A percentile compares a stretch with the other conserved stretches of the same genome.
phyloP scores from a whole-genome alignment of 306 rosid species.

The Dicorynia guianensis region DNA sequence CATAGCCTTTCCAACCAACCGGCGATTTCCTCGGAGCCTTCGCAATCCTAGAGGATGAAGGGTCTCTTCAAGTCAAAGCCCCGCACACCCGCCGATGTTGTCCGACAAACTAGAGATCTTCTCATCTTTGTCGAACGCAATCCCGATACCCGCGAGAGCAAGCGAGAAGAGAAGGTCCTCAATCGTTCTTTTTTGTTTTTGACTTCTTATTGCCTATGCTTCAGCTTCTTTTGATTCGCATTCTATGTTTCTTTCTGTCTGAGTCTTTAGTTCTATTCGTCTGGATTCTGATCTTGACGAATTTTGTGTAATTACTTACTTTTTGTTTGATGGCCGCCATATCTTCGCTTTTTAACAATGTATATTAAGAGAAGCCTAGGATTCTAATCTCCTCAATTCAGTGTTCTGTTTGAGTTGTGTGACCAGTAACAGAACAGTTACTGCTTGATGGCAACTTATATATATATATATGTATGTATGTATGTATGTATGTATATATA shows the following conservation, averaged over 20 bases:
- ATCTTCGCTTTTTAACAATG: too few relatives aligned
- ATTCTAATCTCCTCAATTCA: too few relatives aligned
- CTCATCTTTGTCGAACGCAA: conserved; percentile 52
- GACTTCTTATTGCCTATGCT: not conserved
- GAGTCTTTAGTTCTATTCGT: too few relatives aligned
- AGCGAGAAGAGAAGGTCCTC: conserved; percentile 73
- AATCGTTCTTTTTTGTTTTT: not conserved
- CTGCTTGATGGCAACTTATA: not conserved
- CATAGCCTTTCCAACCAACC: conserved; percentile 29
- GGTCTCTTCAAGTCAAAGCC: conserved; percentile 87
- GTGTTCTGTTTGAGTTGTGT: too few relatives aligned
- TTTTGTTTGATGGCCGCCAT: too few relatives aligned
- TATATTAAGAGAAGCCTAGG: too few relatives aligned
- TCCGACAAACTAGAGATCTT: conserved; percentile 81
- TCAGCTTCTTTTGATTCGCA: not conserved
- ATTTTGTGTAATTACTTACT: too few relatives aligned
- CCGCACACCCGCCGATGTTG: conserved; percentile 74
- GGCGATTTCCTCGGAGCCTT: conserved; percentile 33
- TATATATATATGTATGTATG: too few relatives aligned
- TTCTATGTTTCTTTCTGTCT: not conserved
- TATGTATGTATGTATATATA: too few relatives aligned
- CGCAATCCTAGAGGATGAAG: conserved; percentile 57
- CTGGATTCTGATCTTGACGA: too few relatives aligned
- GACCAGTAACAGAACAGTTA: too few relatives aligned
- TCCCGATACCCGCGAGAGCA: conserved; percentile 54